Conservation (phyloP, 495 filamentous ascomycete genomes). For the Trichoderma gamsii region DNA sequence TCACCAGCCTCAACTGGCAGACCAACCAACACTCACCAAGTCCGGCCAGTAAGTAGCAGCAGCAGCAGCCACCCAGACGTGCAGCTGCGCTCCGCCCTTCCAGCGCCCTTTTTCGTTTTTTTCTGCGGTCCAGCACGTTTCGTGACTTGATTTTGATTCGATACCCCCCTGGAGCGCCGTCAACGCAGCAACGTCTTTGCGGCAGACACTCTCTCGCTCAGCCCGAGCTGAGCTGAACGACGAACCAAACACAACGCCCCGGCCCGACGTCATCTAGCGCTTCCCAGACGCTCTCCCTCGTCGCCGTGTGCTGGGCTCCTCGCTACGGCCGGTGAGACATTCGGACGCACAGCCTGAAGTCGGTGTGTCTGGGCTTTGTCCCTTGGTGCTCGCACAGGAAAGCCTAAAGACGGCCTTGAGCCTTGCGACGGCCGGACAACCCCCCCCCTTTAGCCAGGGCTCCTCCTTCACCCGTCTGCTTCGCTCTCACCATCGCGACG, state of each 20-base stretch:
- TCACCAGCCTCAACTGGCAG: constrained; percentile 9
- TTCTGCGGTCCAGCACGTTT: not conserved
- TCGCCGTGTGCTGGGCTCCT: not conserved
- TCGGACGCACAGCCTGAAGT: not conserved
- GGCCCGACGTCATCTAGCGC: not conserved
- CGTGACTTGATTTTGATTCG: not conserved
- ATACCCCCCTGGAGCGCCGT: not conserved
- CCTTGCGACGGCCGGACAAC: not conserved
- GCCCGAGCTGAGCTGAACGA: no score
- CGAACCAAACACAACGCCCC: not conserved
- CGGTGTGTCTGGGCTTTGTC: not conserved
- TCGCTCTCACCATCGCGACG: not conserved
- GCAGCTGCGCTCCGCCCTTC: not conserved
- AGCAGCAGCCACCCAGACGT: not conserved
- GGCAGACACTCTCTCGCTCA: not conserved
- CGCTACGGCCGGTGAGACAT: constrained; percentile 1
- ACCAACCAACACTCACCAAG: not conserved
- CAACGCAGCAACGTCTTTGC: not conserved
- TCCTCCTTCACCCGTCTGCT: not conserved
- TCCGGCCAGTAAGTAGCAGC: not conserved
- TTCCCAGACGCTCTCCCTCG: not conserved
- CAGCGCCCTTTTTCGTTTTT: not conserved
- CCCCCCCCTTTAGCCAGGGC: not conserved
- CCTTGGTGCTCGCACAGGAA: not conserved
- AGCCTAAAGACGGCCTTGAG: not conserved